These are phyloP conservation scores for Paramecium sonneborni DNA, from an alignment of 73 alveolate genomes.

Conservation along the genomic window DNA sequence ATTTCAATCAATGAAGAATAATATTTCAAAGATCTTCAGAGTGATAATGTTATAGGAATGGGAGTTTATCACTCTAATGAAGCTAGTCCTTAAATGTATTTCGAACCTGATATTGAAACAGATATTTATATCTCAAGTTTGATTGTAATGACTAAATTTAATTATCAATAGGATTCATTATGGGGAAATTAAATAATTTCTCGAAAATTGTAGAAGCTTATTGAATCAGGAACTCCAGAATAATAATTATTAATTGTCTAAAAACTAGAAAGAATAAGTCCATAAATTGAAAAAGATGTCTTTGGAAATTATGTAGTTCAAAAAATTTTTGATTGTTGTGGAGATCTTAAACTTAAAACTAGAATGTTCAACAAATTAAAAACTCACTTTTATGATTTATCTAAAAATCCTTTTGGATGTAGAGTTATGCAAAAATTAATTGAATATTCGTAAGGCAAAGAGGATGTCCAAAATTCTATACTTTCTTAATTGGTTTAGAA, in stretches of 20 bases:
- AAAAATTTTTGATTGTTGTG: constrained; percentile 44
- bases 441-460: constrained; percentile 5
- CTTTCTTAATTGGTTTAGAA: not conserved
- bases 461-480: not conserved
- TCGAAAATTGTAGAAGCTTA: not conserved
- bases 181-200: constrained; percentile 45
- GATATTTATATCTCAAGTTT: constrained; percentile 39
- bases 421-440: constrained; percentile 46
- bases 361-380: constrained; percentile 46
- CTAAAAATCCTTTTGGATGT: constrained; percentile 51
- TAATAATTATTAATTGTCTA: not conserved
- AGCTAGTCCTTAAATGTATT: constrained; percentile 45
- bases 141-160: not conserved
- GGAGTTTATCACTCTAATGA: constrained; percentile 4
- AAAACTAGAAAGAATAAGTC: constrained; percentile 39
- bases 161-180: not conserved
- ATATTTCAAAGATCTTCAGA: not conserved
- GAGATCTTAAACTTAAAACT: not conserved
- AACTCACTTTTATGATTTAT: constrained; percentile 33
- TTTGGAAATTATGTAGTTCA: constrained; percentile 54
- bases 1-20: constrained; percentile 17
- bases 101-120: constrained; percentile 43
- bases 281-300: constrained; percentile 27
- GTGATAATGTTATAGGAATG: not conserved
- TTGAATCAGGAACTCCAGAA: constrained; percentile 37